A percentile compares a stretch with the other conserved stretches of the same genome.
These are phyloP conservation scores for Neofusicoccum sp. DNA, from an alignment of 2,329 filamentous ascomycete genomes.

Conservation along the genomic window DNA sequence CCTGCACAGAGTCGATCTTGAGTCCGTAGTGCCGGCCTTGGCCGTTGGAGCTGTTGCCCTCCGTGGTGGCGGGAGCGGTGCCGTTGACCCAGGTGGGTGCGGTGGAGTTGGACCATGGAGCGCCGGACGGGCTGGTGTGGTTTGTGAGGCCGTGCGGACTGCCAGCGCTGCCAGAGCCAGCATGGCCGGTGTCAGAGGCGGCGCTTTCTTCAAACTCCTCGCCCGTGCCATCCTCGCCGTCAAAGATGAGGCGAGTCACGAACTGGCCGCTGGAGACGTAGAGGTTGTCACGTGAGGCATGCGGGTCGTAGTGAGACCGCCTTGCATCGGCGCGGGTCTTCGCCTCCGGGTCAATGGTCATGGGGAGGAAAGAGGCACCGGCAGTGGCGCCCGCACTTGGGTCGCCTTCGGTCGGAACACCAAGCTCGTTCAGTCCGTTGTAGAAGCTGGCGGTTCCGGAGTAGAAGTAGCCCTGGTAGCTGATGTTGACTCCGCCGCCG, in stretches of 20 bases:
- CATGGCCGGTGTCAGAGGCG: background rate
- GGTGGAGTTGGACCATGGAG: background rate
- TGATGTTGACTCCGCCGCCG: slow-evolving; percentile 26
- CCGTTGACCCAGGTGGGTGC: background rate
- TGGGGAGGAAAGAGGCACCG: slow-evolving; percentile 19
- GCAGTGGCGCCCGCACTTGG: background rate
- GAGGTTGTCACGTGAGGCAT: slow-evolving; percentile 27
- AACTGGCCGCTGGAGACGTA: slow-evolving; percentile 15
- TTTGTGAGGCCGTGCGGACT: background rate
- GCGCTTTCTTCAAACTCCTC: background rate
- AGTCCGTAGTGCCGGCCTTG: slow-evolving; percentile 10
- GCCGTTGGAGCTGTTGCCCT: background rate
- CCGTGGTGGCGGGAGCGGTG: background rate
- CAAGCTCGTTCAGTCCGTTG: slow-evolving; percentile 20
- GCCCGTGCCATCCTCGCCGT: background rate
- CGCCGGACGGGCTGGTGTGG: background rate
- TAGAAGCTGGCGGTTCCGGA: slow-evolving; percentile 22
- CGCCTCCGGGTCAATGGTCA: slow-evolving; percentile 30
- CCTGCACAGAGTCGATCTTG: background rate
- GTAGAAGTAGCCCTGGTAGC: slow-evolving; percentile 28
- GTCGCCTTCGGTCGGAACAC: slow-evolving; percentile 5
- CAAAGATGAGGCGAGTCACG: slow-evolving; percentile 12
- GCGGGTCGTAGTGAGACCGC: slow-evolving; percentile 32
- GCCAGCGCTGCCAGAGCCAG: background rate
- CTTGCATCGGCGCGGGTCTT: slow-evolving; percentile 28